Base-by-base conservation (phyloP, 345 rosid genomes). In the Eucalyptus polybractea region DNA sequence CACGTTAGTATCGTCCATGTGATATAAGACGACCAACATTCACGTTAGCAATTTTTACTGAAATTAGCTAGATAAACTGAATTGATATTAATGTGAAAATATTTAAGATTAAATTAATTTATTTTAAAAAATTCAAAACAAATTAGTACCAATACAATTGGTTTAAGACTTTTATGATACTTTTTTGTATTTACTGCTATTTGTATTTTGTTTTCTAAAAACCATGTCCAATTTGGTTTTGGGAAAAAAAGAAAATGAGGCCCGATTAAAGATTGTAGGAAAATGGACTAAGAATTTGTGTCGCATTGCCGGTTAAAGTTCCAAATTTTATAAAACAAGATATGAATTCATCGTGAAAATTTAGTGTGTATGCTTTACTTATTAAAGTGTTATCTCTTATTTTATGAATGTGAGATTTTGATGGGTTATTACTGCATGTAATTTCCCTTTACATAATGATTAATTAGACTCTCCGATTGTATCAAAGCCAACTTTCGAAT, bases 1-100 rank as follows among this genome's bases (percentile, higher is more conserved):
- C 2, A 19, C 1, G 0, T 53, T 53, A 17, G 1, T 0, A 53
- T 53, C 0, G 2, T 17, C 0, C 0, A 1, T 1, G 4, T 4
- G 1, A 17, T 2, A 2, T 19, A 53, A 53, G 4, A 17, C 0
- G 1, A 7, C 1, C 2, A 53, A 53, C 0, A 53, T 53, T 7
- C 10, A 53, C 2, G 0, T 53, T 19, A 53, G 2, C 1, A 53
- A 53, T 7, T 53, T 53, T 4, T 4, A 53, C 0, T 0, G 2
- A 53, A 53, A 53, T 19, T 53, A 53, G 5, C 7, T 0, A 1
- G 2, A 53, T 53, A 0, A 19, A 19, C 10, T 19, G 0, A 53
- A 53, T 53, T 19, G 1, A 53, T 21, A 53, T 53, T 1, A 53
- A 53, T 53, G 0, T 21, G 25, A 53, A 53, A 53, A 53, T 53